Evolutionary conservation across 331 rosid species (phyloP).

Genomic region (Erythrophleum ivorense): DNA sequence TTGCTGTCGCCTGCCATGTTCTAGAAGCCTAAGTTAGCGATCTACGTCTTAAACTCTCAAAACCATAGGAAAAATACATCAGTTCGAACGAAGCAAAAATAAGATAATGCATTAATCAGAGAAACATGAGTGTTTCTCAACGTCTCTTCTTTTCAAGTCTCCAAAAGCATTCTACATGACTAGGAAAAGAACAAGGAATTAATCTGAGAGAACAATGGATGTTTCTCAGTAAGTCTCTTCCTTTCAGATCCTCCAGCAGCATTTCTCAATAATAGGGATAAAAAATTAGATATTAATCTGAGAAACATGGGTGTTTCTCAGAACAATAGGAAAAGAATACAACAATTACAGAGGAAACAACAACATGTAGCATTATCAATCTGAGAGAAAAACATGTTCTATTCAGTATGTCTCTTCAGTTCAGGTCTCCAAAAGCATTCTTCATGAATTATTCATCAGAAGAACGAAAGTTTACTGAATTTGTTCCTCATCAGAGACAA

Average conservation of each 20-base stretch:
- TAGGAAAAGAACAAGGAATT: not conserved
- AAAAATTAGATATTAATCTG: not conserved
- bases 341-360: not conserved
- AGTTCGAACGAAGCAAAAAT: not conserved
- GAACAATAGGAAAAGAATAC: not conserved
- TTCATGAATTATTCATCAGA: slow-evolving; percentile 31
- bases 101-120: not conserved
- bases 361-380: not conserved
- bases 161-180: not conserved
- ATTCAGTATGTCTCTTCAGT: slow-evolving; percentile 32
- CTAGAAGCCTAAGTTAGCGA: not conserved
- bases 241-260: not conserved
- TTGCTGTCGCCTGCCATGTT: not conserved
- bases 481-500: slow-evolving; percentile 35
- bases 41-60: not conserved
- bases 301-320: not conserved
- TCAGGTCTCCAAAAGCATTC: slow-evolving; percentile 44
- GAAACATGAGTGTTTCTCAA: not conserved
- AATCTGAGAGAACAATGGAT: not conserved
- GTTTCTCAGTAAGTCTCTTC: not conserved
- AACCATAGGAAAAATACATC: not conserved
- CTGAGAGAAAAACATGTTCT: not conserved
- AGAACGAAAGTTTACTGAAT: slow-evolving; percentile 42
- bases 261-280: not conserved
- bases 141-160: not conserved